Evolutionary conservation across 2,329 filamentous ascomycete genomes (phyloP).

Genomic region (Trichoderma arundinaceum): DNA sequence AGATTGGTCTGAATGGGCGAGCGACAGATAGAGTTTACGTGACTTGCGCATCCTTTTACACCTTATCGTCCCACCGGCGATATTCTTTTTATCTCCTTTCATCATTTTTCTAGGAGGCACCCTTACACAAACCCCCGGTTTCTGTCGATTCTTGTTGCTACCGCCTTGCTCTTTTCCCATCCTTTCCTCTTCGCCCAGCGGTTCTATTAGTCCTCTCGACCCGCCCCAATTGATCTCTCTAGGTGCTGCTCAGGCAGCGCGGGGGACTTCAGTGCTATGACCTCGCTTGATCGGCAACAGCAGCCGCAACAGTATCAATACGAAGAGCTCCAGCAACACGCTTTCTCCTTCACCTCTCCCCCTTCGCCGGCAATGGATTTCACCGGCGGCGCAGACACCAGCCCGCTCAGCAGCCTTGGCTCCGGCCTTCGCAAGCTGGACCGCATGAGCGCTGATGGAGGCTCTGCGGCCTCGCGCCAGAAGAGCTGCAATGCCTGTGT

Average conservation of each 20-base stretch:
- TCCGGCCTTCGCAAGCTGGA: slow-evolving; percentile 5
- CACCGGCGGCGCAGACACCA: not conserved
- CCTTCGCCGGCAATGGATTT: slow-evolving; percentile 26
- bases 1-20: not conserved
- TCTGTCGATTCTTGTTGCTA: not conserved
- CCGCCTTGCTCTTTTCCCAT: not conserved
- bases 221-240: not conserved
- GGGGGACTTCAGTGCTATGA: slow-evolving; percentile 14
- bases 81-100: slow-evolving; percentile 22
- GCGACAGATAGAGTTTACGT: slow-evolving; percentile 1
- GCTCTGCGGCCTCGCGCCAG: slow-evolving; percentile 52
- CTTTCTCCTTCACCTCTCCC: slow-evolving; percentile 4
- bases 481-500: slow-evolving; percentile 58
- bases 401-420: slow-evolving; percentile 17
- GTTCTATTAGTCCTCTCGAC: not conserved
- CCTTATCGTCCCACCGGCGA: slow-evolving; percentile 22
- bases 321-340: slow-evolving; percentile 15
- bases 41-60: slow-evolving; percentile 6
- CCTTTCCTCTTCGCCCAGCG: too few species aligned
- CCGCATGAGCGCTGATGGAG: slow-evolving; percentile 3
- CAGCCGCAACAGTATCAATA: not conserved
- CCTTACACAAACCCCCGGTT: not conserved
- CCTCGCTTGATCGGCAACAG: slow-evolving; percentile 8
- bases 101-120: not conserved
- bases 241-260: slow-evolving; percentile 4